Evolutionary conservation across 106 monocot genomes (phyloP).

Genomic region (Dioscorea alata): DNA sequence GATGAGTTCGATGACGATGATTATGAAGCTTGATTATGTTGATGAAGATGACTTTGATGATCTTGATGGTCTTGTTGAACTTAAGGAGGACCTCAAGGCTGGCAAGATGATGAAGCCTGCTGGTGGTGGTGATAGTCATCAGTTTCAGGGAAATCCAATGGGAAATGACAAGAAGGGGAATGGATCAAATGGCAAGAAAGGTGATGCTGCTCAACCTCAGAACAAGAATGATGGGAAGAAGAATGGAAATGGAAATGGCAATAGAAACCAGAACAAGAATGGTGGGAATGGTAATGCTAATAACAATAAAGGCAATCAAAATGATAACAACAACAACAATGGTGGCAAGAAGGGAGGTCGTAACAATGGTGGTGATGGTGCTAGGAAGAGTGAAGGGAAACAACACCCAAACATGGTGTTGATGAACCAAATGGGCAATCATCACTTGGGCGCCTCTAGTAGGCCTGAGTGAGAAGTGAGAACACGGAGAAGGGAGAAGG

Average conservation of each 20-base stretch:
- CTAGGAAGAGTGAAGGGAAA: background rate
- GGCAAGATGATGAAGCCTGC: slow-evolving; percentile 26
- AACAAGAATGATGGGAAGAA: slow-evolving; percentile 7
- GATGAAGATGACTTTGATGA: slow-evolving; percentile 28
- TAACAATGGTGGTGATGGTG: background rate
- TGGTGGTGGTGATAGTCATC: background rate
- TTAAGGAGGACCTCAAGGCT: slow-evolving; percentile 25
- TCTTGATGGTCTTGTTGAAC: slow-evolving; percentile 4
- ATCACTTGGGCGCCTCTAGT: background rate
- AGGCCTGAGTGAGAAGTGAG: too few species aligned
- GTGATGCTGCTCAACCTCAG: slow-evolving; percentile 3
- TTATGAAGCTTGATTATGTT: too few species aligned
- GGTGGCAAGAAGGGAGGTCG: slow-evolving; percentile 5
- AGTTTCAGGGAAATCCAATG: background rate
- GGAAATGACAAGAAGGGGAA: background rate
- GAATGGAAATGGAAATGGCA: background rate
- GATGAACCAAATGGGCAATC: slow-evolving; percentile 12
- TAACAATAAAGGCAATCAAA: background rate
- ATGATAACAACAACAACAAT: background rate
- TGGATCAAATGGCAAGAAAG: slow-evolving; percentile 9
- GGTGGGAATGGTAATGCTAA: background rate
- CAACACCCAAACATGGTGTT: slow-evolving; percentile 1
- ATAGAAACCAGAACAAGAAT: slow-evolving; percentile 4
- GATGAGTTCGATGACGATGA: slow-evolving; percentile 10
- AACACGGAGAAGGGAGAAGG: too few species aligned